Evolutionary conservation across 2,329 filamentous ascomycete genomes (phyloP).

Genomic region (Paraphaeosphaeria minitans): DNA sequence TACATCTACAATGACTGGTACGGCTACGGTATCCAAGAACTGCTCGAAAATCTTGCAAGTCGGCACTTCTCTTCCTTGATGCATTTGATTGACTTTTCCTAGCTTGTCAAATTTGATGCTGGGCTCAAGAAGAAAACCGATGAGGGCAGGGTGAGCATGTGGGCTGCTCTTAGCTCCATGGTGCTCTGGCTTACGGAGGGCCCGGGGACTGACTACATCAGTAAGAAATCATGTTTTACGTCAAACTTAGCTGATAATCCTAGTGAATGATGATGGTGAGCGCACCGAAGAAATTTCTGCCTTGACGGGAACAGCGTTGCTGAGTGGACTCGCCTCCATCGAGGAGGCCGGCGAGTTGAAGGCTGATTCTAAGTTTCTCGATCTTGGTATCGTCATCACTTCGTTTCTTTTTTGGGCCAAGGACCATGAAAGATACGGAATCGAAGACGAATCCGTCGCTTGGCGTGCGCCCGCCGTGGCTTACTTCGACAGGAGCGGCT

Average conservation of each 20-base stretch:
- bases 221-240: neutral
- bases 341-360: conserved; percentile 24
- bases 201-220: conserved; percentile 4
- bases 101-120: conserved; percentile 19
- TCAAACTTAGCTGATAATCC: neutral
- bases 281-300: conserved; percentile 12
- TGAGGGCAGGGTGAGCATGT: conserved; percentile 15
- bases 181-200: conserved; percentile 20
- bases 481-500: conserved; percentile 18
- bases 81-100: neutral
- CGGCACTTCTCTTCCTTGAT: neutral
- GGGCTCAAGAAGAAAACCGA: conserved; percentile 11
- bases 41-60: conserved; percentile 21
- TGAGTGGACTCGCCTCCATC: conserved; percentile 20
- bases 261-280: conserved; percentile 21
- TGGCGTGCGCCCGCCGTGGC: conserved; percentile 17
- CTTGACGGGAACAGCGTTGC: conserved; percentile 24
- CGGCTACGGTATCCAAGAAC: conserved; percentile 21
- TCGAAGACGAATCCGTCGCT: conserved; percentile 18
- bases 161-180: conserved; percentile 22
- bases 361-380: conserved; percentile 23
- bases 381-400: conserved; percentile 25
- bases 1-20: conserved; percentile 24
- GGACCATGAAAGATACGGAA: conserved; percentile 20
- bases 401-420: conserved; percentile 19